Percentiles rank a stretch among this genome's conserved stretches.
phyloP scores from a whole-genome alignment of 2,329 filamentous ascomycete genomes.

The Colletotrichum tropicicola region DNA sequence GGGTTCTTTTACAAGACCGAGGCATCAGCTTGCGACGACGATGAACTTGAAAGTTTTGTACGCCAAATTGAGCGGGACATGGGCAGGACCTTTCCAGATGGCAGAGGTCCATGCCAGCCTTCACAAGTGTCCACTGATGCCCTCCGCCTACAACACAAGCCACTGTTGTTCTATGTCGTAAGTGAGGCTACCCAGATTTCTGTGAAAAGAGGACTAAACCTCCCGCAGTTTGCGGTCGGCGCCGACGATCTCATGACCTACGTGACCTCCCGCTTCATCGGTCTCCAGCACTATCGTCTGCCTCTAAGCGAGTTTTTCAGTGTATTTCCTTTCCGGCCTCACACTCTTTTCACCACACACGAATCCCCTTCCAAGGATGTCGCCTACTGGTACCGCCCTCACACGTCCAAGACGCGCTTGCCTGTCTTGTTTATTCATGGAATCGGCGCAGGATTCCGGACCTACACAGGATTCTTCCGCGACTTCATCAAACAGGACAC shows the following conservation, averaged over 20 bases:
- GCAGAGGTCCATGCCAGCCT: slow-evolving; percentile 59
- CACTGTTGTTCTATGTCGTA: slow-evolving; percentile 59
- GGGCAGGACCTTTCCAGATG: slow-evolving; percentile 53
- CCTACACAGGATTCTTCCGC: slow-evolving; percentile 60
- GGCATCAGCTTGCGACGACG: slow-evolving; percentile 52
- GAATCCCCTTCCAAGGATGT: slow-evolving; percentile 55
- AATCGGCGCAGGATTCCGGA: slow-evolving; percentile 61
- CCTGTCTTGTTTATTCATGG: slow-evolving; percentile 71
- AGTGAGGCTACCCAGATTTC: slow-evolving; percentile 67
- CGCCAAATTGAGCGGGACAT: slow-evolving; percentile 58
- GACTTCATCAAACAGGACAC: slow-evolving; percentile 42
- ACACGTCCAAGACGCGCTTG: slow-evolving; percentile 63
- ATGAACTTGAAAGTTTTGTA: slow-evolving; percentile 65
- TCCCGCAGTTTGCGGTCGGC: slow-evolving; percentile 39
- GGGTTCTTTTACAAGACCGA: slow-evolving; percentile 56
- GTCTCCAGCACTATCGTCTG: not conserved
- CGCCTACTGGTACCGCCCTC: slow-evolving; percentile 68
- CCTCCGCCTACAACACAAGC: slow-evolving; percentile 67
- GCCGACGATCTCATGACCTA: slow-evolving; percentile 51
- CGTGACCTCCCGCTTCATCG: slow-evolving; percentile 35
- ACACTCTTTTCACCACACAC: slow-evolving; percentile 52
- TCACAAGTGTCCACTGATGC: slow-evolving; percentile 46
- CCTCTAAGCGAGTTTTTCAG: slow-evolving; percentile 47
- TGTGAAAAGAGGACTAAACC: slow-evolving; percentile 60
- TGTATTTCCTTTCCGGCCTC: slow-evolving; percentile 62